Base-by-base conservation (phyloP, 169 alveolate species). In the Cryptosporidium sp. region DNA sequence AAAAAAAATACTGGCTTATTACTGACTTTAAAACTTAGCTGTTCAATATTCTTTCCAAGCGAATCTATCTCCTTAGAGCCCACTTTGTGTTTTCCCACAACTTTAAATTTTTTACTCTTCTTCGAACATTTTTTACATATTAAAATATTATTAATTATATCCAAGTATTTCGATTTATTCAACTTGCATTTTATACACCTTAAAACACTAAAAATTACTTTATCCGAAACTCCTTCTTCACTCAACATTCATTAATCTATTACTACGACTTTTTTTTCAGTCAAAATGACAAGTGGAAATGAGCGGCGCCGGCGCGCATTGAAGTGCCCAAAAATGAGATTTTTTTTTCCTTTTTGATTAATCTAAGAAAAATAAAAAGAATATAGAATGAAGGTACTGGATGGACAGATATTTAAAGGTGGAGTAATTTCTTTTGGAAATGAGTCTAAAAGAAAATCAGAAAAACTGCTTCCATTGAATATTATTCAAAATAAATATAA, bases 401-500 rank as follows among this genome's bases (percentile, higher is more conserved):
- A 73, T 41, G 86, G 86, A 14, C 62, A 29, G 35, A 73, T 73
- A 55, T 71, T 73, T 35, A 45, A 45, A 21, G 86, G 86, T 52
- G 86, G 71, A 52, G 16, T 73, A 21, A 12, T 73, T 31, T 73
- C 12, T n/a, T 52, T 39, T 73, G n/a, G 33, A 4, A 37, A 31
- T 18, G 68, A 55, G 4, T 10, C 23, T 12, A 12, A 33, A 1
- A 0, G 9, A 4, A 55, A 41, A 14, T 37, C 48, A 0, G 68
- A 65, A 14, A 80, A 62, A 23, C 48, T 80, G 4, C 51, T 80
- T 43, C 89, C 89, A 6, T 31, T 80, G 12, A 80, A 65, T 52
- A 39, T 67, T 26, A 9, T 62, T 16, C 62, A 59, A 9, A 65
- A 65, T 48, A 80, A 43, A 12, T 65, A 80, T 62, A 75, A 61